A percentile compares a stretch with the other conserved stretches of the same genome.
These are phyloP conservation scores for Datura wrightii DNA, from an alignment of 257 asterid species.

Conservation along the genomic window DNA sequence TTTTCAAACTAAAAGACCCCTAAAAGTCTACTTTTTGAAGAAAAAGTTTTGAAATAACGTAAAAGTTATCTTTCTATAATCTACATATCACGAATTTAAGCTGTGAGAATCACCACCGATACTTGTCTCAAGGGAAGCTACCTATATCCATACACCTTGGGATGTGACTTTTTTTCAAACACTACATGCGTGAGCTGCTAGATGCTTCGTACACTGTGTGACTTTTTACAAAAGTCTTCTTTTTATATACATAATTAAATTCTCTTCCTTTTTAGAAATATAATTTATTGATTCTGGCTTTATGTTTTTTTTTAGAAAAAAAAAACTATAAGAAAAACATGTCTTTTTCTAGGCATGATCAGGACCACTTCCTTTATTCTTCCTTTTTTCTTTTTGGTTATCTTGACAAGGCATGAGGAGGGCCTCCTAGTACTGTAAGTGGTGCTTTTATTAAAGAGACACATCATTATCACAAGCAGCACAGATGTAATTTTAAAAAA, in stretches of 20 bases:
- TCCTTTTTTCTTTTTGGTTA: neutral
- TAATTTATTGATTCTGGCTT: neutral
- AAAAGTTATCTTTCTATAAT: neutral
- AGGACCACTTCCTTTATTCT: neutral
- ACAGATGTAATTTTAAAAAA: slow-evolving; percentile 3
- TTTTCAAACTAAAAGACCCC: too few relatives aligned
- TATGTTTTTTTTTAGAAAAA: neutral
- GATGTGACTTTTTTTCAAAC: too few relatives aligned
- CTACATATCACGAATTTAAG: neutral
- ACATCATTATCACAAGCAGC: slow-evolving; percentile 18
- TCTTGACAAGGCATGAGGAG: neutral
- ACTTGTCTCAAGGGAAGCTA: neutral
- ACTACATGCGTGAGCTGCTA: too few relatives aligned
- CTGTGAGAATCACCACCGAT: neutral
- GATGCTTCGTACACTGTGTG: too few relatives aligned
- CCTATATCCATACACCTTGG: too few relatives aligned
- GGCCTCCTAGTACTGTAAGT: neutral
- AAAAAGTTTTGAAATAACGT: neutral
- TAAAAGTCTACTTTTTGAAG: neutral
- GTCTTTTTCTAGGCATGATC: neutral
- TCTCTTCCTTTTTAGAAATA: neutral
- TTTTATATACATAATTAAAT: neutral
- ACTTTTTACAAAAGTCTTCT: neutral
- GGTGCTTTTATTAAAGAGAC: neutral
- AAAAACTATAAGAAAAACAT: neutral